A percentile compares a stretch with the other conserved stretches of the same genome.
Evolutionary conservation across 2,329 filamentous ascomycete genomes (phyloP).

Genomic region (Remersonia thermophila): DNA sequence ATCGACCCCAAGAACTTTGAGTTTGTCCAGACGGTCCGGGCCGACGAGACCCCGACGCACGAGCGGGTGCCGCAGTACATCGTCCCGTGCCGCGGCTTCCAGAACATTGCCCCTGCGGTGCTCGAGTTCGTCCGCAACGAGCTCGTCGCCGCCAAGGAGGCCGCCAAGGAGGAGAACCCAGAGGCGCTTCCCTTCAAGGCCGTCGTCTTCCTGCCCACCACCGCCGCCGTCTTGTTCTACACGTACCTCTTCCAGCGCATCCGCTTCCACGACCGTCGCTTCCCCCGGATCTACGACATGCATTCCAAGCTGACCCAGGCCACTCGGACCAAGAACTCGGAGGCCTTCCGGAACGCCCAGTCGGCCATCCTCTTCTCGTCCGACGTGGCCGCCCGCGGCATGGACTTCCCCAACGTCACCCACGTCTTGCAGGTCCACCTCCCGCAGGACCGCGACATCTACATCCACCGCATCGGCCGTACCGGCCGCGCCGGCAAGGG

Average conservation of each 20-base stretch:
- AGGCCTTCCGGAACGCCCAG: conserved; percentile 54
- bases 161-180: conserved; percentile 22
- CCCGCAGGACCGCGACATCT: conserved; percentile 54
- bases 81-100: conserved; percentile 53
- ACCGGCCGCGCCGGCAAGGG: conserved; percentile 64
- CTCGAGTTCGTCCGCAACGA: conserved; percentile 62
- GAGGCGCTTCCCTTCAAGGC: conserved; percentile 67
- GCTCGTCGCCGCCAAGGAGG: conserved; percentile 20
- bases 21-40: conserved; percentile 77
- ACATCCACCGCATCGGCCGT: conserved; percentile 66
- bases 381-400: conserved; percentile 69
- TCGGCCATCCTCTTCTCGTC: conserved; percentile 62
- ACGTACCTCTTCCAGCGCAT: conserved; percentile 44
- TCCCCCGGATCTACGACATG: conserved; percentile 43
- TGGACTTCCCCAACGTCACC: conserved; percentile 74
- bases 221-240: conserved; percentile 56
- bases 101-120: conserved; percentile 65
- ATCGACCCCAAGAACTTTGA: conserved; percentile 72
- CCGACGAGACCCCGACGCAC: conserved; percentile 76
- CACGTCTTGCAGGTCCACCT: conserved; percentile 64
- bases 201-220: conserved; percentile 85
- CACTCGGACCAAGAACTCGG: conserved; percentile 56
- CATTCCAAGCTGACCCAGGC: conserved; percentile 66
- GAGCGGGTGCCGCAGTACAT: conserved; percentile 70
- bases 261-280: conserved; percentile 27